Percentiles rank a stretch among this genome's conserved stretches.
Conservation (phyloP, 73 alveolate species). For the Symbiodinium natans region DNA sequence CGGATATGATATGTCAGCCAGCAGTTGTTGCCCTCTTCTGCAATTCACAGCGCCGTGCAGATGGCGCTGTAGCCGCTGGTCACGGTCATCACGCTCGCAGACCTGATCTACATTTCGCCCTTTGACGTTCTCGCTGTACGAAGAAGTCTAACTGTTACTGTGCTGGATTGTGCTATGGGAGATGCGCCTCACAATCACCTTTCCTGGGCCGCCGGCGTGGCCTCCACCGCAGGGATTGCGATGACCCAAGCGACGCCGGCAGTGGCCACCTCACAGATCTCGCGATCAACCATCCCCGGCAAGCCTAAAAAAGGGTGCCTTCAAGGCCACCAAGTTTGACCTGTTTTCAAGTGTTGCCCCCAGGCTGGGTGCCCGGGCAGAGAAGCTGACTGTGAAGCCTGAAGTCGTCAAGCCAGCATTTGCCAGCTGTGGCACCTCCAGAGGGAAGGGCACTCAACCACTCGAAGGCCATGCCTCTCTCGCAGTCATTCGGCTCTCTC, state of each 20-base stretch:
- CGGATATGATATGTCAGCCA: too few species aligned
- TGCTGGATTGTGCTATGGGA: neutral
- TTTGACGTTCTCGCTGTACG: too few species aligned
- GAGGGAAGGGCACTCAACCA: neutral
- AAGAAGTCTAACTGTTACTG: too few species aligned
- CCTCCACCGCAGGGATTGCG: conserved; percentile 59
- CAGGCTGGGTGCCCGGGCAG: conserved; percentile 4
- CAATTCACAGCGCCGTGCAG: neutral
- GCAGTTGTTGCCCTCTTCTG: neutral
- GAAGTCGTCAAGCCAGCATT: neutral
- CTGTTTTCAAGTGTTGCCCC: neutral
- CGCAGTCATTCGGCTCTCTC: neutral
- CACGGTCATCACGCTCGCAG: conserved; percentile 41
- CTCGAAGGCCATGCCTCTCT: too few species aligned
- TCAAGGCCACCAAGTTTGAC: neutral
- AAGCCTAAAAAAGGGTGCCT: too few species aligned
- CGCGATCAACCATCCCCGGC: neutral
- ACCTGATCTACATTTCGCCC: conserved; percentile 29
- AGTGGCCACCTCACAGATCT: conserved; percentile 13
- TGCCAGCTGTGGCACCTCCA: conserved; percentile 37
- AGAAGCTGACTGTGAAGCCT: conserved; percentile 41
- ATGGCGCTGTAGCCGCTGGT: conserved; percentile 58
- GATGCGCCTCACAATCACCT: too few species aligned
- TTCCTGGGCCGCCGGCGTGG: conserved; percentile 19
- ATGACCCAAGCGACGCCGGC: conserved; percentile 61